phyloP scores from a whole-genome alignment of 73 alveolate species.

The Paraurostyla sp. region DNA sequence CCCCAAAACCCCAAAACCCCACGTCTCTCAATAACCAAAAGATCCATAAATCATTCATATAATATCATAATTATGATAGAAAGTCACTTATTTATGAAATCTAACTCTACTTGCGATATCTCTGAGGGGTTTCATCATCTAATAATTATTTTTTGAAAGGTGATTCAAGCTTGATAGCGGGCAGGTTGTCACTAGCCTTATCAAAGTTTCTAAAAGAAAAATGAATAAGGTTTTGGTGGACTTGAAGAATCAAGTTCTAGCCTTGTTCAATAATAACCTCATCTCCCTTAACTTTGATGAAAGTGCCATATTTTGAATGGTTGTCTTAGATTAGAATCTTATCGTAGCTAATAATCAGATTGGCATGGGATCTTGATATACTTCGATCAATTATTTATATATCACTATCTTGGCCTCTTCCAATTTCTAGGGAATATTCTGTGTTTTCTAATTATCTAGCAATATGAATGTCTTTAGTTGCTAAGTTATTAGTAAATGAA shows the following conservation, averaged over 20 bases:
- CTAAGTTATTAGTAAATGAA: no score
- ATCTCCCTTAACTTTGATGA: not conserved
- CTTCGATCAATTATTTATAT: not conserved
- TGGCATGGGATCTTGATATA: conserved; percentile 13
- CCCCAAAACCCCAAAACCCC: no score
- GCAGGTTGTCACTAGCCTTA: not conserved
- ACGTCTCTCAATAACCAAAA: no score
- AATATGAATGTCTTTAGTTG: not conserved
- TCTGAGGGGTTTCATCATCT: no score
- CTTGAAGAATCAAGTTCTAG: not conserved
- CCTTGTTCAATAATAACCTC: not conserved
- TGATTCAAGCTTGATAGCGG: not conserved
- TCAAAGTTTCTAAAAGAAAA: not conserved
- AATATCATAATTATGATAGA: no score
- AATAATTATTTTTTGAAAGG: not conserved
- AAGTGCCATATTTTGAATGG: conserved; percentile 10
- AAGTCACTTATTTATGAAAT: no score
- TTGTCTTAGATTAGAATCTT: not conserved
- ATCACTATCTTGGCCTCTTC: conserved; percentile 26
- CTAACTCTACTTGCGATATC: no score
- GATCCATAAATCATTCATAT: no score
- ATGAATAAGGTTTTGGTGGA: not conserved
- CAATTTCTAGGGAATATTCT: not conserved
- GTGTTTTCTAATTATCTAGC: no score
- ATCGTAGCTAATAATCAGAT: not conserved